These are phyloP conservation scores for Paramecium tetraurelia DNA, from an alignment of 73 alveolate genomes.

Conservation along the genomic window DNA sequence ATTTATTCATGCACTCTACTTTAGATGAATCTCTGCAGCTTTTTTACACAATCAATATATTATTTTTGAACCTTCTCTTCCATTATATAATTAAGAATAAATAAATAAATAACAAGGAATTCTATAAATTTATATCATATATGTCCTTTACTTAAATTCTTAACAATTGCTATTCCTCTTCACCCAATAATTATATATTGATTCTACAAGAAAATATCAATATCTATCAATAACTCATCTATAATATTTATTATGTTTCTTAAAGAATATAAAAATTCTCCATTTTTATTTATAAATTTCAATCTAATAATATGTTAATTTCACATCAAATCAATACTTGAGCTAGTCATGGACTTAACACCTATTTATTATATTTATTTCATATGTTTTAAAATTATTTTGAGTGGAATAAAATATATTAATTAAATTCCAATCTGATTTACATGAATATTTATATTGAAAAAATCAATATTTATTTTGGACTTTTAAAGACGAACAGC, in stretches of 20 bases:
- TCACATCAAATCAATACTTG: not conserved
- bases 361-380: too few species aligned
- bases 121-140: not conserved
- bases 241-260: not conserved
- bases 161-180: too few species aligned
- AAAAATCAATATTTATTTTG: too few species aligned
- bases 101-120: not conserved
- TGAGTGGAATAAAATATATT: too few species aligned
- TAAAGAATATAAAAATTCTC: not conserved
- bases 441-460: too few species aligned
- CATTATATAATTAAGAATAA: not conserved
- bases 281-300: not conserved
- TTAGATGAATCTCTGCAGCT: not conserved
- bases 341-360: too few species aligned
- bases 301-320: not conserved
- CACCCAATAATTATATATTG: not conserved
- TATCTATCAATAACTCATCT: not conserved
- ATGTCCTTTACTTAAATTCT: not conserved
- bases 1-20: not conserved
- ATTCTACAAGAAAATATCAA: not conserved
- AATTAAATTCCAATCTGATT: too few species aligned
- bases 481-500: too few species aligned
- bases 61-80: slow-evolving; percentile 2
- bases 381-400: too few species aligned
- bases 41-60: not conserved